Evolutionary conservation across 495 filamentous ascomycete species (phyloP).

Genomic region (Hypoxylon fragiforme): DNA sequence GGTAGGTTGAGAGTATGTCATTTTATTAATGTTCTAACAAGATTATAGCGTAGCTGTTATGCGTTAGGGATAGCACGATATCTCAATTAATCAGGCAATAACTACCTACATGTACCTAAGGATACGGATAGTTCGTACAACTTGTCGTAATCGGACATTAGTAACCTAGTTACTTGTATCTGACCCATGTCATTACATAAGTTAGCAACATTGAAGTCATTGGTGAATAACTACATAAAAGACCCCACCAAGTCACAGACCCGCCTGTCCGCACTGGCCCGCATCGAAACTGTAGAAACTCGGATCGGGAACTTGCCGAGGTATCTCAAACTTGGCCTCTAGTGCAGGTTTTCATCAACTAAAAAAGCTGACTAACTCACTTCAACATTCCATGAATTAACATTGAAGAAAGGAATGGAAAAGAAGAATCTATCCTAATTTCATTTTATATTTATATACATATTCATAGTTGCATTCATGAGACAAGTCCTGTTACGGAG

Average conservation of each 20-base stretch:
- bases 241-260: background rate
- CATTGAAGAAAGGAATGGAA: background rate
- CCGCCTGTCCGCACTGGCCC: background rate
- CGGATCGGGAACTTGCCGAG: slow-evolving; percentile 23
- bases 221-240: slow-evolving; percentile 2
- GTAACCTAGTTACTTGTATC: background rate
- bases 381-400: too few species aligned
- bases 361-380: too few species aligned
- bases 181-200: too few species aligned
- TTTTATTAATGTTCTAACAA: too few species aligned
- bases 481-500: slow-evolving; percentile 18
- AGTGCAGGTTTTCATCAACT: too few species aligned
- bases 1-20: too few species aligned
- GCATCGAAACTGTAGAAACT: background rate
- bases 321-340: slow-evolving; percentile 7
- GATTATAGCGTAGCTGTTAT: too few species aligned
- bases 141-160: slow-evolving; percentile 7
- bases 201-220: slow-evolving; percentile 5
- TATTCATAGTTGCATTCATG: too few species aligned
- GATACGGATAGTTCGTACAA: too few species aligned
- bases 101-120: background rate
- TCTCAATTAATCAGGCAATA: background rate
- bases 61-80: background rate
- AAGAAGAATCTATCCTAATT: slow-evolving; percentile 1
- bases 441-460: too few species aligned